Base-by-base conservation (phyloP, 257 asterid species). In the Jasminum sambac region DNA sequence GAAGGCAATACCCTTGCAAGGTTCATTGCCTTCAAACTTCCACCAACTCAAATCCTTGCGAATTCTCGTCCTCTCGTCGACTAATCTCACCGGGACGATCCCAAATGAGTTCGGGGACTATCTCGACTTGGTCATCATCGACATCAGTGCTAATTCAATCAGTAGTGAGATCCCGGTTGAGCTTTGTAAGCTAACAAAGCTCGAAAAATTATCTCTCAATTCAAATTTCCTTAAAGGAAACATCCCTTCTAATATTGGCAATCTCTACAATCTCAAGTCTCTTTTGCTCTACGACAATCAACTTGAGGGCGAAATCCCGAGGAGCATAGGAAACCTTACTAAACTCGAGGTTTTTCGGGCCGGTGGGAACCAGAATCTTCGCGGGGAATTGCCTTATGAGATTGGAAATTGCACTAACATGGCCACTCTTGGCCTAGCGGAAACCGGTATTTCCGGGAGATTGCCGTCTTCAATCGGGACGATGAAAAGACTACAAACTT, bases 341-440 rank as follows among this genome's bases (percentile, higher is more conserved):
- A 79, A 74, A 10, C 96, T 95, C 23, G 89, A 91, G 21, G 76
- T 80, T 0, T 71, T 95, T 77, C 74, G 99, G 62, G 96, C 96
- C 10, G 99, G 99, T 7, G 99, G 99, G 39, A 95, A 91, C 58
- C 95, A 84, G 57, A 88, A 95, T 80, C 91, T 95, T 23, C 79
- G 77, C 16, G 98, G 99, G 0, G 82, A 72, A 34, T 67, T 95
- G 75, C 99, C 99, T 34, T 30, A 0, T 2, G 98, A 88, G 82
- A 86, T 95, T 67, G 99, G 99, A 5, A 89, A 84, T 84, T 95
- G 99, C 86, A 77, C 81, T 6, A 91, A 78, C 37, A 78, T 95
- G 83, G 38, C 43, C 0, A 59, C 82, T 0, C 82, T 94, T 5
- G 99, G 99, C 77, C 82, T 94, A 2, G 98, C 99, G 0, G 99